Evolutionary conservation across 139 green algal species (phyloP).

Genomic region (Edaphochlamys debaryana): DNA sequence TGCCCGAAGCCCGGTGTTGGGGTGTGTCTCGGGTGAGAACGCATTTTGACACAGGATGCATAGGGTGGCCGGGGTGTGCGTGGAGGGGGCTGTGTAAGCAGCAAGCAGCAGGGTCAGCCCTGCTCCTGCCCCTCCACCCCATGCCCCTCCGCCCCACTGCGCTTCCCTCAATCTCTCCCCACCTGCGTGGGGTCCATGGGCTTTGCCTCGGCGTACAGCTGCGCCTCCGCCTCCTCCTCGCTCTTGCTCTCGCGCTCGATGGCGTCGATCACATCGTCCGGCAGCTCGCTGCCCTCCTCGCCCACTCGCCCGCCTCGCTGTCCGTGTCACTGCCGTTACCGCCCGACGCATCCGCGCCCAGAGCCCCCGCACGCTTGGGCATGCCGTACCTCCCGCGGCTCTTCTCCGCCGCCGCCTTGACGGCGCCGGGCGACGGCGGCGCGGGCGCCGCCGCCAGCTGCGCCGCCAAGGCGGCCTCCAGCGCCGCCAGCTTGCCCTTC

Average conservation of each 20-base stretch:
- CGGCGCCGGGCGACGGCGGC: not conserved
- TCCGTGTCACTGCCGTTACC: not conserved
- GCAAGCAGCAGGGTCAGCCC: no score
- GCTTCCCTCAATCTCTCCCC: not conserved
- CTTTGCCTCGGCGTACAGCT: slow-evolving; percentile 1
- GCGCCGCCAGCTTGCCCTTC: slow-evolving; percentile 37
- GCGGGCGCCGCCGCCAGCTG: slow-evolving; percentile 37
- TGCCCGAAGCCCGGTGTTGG: no score
- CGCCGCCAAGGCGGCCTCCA: slow-evolving; percentile 39
- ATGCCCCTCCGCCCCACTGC: no score
- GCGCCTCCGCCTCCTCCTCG: not conserved
- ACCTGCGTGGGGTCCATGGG: slow-evolving; percentile 29
- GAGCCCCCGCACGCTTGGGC: not conserved
- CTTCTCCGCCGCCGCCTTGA: not conserved
- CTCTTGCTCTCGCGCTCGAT: slow-evolving; percentile 24
- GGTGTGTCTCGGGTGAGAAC: no score
- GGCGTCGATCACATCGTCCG: slow-evolving; percentile 50
- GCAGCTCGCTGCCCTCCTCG: slow-evolving; percentile 25
- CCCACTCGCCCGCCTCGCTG: not conserved
- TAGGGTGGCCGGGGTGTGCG: no score
- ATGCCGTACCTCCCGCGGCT: not conserved
- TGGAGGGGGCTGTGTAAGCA: no score
- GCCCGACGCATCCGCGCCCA: not conserved
- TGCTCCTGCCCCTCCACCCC: no score
- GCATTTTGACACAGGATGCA: no score